Evolutionary conservation across 2,329 filamentous ascomycete genomes (phyloP).

Genomic region (Botryosphaeria dothidea): DNA sequence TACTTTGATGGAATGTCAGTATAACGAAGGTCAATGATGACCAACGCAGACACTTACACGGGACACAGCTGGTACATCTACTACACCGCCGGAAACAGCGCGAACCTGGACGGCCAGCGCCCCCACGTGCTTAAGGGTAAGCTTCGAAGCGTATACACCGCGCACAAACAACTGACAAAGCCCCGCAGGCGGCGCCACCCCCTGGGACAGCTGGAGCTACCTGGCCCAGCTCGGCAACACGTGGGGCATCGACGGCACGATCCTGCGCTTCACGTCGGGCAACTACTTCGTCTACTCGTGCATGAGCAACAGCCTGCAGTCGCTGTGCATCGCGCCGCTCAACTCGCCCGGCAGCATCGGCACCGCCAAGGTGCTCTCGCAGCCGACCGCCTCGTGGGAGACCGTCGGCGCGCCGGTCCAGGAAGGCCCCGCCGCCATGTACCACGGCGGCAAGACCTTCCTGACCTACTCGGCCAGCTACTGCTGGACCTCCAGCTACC

Average conservation of each 20-base stretch:
- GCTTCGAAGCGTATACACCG: background rate
- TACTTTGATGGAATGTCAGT: constrained; percentile 19
- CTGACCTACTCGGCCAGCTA: constrained; percentile 57
- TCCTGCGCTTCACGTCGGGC: constrained; percentile 49
- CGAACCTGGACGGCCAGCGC: constrained; percentile 52
- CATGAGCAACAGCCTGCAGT: constrained; percentile 47
- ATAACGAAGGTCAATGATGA: too few relatives aligned
- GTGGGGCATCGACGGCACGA: constrained; percentile 58
- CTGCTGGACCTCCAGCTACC: constrained; percentile 59
- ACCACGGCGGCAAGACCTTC: constrained; percentile 55
- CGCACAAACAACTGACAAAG: background rate
- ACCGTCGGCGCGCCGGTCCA: constrained; percentile 53
- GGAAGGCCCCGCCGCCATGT: constrained; percentile 57
- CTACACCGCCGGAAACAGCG: constrained; percentile 53
- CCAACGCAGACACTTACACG: constrained; percentile 41
- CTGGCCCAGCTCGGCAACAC: constrained; percentile 48
- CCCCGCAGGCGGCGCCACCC: constrained; percentile 49
- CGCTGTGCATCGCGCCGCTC: constrained; percentile 43
- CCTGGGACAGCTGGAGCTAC: constrained; percentile 56
- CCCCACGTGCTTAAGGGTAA: constrained; percentile 54
- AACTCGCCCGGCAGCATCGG: constrained; percentile 48
- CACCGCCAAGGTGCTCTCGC: constrained; percentile 50
- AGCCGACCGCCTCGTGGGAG: constrained; percentile 56
- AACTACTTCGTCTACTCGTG: constrained; percentile 60
- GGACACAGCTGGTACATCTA: constrained; percentile 56